phyloP scores from a whole-genome alignment of 2,329 filamentous ascomycete genomes.

The Fusarium haematococcum region DNA sequence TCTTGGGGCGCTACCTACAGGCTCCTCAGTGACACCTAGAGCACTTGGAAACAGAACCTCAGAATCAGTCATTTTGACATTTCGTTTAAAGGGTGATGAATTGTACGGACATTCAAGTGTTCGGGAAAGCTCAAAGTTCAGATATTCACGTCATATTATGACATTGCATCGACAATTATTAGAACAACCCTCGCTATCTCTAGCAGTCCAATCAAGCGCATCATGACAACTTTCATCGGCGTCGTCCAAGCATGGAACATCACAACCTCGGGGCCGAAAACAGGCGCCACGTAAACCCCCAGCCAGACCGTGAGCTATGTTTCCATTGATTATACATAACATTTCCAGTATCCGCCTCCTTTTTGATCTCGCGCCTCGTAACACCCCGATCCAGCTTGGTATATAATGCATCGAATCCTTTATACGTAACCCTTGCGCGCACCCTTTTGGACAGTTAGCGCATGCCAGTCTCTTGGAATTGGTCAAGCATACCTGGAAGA shows the following conservation, averaged over 20 bases:
- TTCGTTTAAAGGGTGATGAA: neutral
- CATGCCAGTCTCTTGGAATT: neutral
- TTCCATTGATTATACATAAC: slow-evolving; percentile 47
- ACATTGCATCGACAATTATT: slow-evolving; percentile 1
- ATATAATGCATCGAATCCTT: slow-evolving; percentile 47
- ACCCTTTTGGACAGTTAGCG: slow-evolving; percentile 57
- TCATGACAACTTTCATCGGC: slow-evolving; percentile 40
- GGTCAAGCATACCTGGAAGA: slow-evolving; percentile 81
- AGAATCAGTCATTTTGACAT: neutral
- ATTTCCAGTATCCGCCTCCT: slow-evolving; percentile 43
- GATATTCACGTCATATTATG: neutral
- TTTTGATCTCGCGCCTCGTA: slow-evolving; percentile 49
- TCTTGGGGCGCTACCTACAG: neutral
- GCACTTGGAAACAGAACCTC: neutral
- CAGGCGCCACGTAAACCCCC: slow-evolving; percentile 22
- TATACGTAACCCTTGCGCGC: slow-evolving; percentile 77
- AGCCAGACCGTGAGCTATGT: slow-evolving; percentile 30
- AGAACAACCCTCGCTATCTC: slow-evolving; percentile 20
- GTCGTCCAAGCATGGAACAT: slow-evolving; percentile 18
- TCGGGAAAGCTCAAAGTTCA: neutral
- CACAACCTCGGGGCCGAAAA: slow-evolving; percentile 19
- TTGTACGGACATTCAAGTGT: neutral
- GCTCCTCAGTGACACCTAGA: neutral
- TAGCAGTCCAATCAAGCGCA: slow-evolving; percentile 25
- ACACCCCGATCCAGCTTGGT: slow-evolving; percentile 42